Evolutionary conservation across 2,329 filamentous ascomycete genomes (phyloP).

Genomic region (Alternaria arbusti): DNA sequence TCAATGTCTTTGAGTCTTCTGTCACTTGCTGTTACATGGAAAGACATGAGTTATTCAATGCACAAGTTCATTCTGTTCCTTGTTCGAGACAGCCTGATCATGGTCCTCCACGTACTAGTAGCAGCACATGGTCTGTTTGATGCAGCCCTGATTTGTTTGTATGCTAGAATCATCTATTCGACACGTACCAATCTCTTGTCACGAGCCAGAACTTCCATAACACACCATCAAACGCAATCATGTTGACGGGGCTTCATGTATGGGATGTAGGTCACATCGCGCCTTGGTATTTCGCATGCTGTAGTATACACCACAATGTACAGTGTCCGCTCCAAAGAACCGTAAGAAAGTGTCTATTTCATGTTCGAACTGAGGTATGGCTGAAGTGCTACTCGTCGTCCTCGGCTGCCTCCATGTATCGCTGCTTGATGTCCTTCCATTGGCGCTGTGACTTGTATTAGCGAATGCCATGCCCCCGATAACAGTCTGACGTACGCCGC

Average conservation of each 20-base stretch:
- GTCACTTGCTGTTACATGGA: not conserved
- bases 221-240: not conserved
- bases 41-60: not conserved
- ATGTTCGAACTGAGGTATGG: constrained; percentile 14
- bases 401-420: constrained; percentile 76
- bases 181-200: not conserved
- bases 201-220: not conserved
- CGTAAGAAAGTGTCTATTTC: constrained; percentile 26
- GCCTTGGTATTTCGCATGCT: constrained; percentile 34
- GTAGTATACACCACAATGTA: constrained; percentile 48
- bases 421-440: constrained; percentile 99
- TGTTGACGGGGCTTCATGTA: not conserved
- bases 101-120: not conserved
- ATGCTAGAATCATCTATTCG: not conserved
- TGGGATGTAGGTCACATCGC: constrained; percentile 5
- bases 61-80: not conserved
- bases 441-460: constrained; percentile 71
- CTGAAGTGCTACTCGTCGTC: constrained; percentile 59
- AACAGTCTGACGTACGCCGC: constrained; percentile 66
- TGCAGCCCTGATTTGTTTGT: not conserved
- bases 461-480: constrained; percentile 2
- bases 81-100: not conserved
- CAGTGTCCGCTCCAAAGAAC: constrained; percentile 30
- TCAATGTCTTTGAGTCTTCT: not conserved
- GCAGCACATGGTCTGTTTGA: not conserved